phyloP scores from a whole-genome alignment of 1,139 yeast species.

The Yamadazyma dendronema region DNA sequence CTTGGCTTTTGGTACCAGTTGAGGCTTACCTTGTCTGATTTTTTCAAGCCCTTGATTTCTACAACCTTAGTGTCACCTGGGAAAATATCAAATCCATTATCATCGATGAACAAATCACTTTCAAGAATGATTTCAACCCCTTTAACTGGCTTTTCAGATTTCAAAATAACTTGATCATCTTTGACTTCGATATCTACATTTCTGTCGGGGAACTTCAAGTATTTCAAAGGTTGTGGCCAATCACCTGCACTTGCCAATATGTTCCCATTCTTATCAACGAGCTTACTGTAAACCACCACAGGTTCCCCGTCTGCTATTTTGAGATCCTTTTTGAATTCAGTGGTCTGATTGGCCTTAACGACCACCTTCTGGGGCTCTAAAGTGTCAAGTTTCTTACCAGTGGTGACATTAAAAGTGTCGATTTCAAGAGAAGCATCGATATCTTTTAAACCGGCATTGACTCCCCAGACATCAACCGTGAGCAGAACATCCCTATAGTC shows the following conservation, averaged over 20 bases:
- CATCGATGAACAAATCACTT: constrained; percentile 23
- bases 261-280: constrained; percentile 15
- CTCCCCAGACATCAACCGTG: constrained; percentile 42
- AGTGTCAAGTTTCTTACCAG: constrained; percentile 24
- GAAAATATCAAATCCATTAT: constrained; percentile 46
- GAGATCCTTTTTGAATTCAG: constrained; percentile 24
- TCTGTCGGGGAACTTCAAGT: constrained; percentile 28
- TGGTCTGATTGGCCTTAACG: constrained; percentile 31
- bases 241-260: constrained; percentile 36
- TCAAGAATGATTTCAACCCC: constrained; percentile 32
- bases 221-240: constrained; percentile 57
- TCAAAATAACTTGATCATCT: constrained; percentile 17
- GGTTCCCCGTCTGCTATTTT: constrained; percentile 17
- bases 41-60: constrained; percentile 14
- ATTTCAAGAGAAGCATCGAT: constrained; percentile 24
- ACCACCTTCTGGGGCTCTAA: constrained; percentile 17
- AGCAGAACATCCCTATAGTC: constrained; percentile 16
- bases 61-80: constrained; percentile 30
- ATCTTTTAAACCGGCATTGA: constrained; percentile 25
- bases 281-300: constrained; percentile 21
- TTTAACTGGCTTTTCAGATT: constrained; percentile 39
- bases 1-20: constrained; percentile 13
- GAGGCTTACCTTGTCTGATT: constrained; percentile 9
- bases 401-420: constrained; percentile 27
- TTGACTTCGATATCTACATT: constrained; percentile 15